These are phyloP conservation scores for Boletus eberwhitei DNA, from an alignment of 768 basidiomycete genomes.

Conservation along the genomic window DNA sequence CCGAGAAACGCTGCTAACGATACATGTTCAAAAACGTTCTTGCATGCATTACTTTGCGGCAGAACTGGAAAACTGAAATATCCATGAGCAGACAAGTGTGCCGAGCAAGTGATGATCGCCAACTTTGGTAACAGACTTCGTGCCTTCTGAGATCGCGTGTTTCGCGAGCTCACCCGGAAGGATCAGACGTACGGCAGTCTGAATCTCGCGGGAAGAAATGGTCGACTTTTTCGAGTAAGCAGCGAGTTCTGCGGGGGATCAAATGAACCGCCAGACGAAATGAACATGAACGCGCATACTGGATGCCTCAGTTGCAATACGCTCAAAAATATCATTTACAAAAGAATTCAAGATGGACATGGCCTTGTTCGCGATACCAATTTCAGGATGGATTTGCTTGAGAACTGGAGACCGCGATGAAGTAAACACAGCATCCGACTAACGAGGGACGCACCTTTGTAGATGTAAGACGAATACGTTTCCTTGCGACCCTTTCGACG, in stretches of 20 bases:
- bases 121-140: conserved; percentile 86
- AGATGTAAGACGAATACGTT: conserved; percentile 92
- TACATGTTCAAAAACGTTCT: conserved; percentile 19
- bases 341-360: conserved; percentile 97
- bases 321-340: conserved; percentile 93
- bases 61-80: conserved; percentile 63
- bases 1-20: conserved; percentile 24
- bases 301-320: conserved; percentile 88
- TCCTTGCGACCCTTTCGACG: conserved; percentile 83
- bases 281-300: conserved; percentile 43
- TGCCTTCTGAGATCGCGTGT: conserved; percentile 73
- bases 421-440: background rate
- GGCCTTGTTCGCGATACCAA: conserved; percentile 98
- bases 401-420: conserved; percentile 53
- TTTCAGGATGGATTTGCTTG: conserved; percentile 97
- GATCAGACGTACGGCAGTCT: conserved; percentile 95
- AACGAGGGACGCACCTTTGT: conserved; percentile 59
- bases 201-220: conserved; percentile 97
- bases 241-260: conserved; percentile 69
- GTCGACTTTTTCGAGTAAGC: conserved; percentile 98
- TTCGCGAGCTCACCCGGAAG: conserved; percentile 95
- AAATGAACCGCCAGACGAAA: background rate
- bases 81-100: conserved; percentile 7
- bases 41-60: conserved; percentile 52
- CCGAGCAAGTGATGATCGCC: conserved; percentile 16